phyloP scores from a whole-genome alignment of 2,329 filamentous ascomycete species.

The Fusarium longipes region DNA sequence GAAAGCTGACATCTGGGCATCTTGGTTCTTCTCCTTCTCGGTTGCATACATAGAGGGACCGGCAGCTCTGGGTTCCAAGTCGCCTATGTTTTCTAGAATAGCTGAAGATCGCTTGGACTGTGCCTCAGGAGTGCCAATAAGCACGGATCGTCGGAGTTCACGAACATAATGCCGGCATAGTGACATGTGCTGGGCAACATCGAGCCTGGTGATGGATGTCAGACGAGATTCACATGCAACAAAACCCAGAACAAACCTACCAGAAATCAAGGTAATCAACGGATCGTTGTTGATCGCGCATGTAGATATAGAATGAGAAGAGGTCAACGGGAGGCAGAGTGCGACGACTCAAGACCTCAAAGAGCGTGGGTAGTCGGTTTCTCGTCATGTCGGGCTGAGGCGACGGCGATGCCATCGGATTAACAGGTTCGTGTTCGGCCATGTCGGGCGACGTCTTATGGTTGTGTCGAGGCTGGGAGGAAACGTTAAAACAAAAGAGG shows the following conservation, averaged over 20 bases:
- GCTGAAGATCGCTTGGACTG: slow-evolving; percentile 90
- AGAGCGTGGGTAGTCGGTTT: slow-evolving; percentile 91
- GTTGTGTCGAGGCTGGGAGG: slow-evolving; percentile 15
- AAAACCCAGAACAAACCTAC: slow-evolving; percentile 62
- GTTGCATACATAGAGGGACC: slow-evolving; percentile 72
- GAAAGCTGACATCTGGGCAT: slow-evolving; percentile 92
- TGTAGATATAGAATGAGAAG: slow-evolving; percentile 99
- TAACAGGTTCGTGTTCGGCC: slow-evolving; percentile 47
- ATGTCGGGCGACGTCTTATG: slow-evolving; percentile 34
- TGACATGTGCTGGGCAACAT: slow-evolving; percentile 99
- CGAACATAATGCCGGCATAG: slow-evolving; percentile 97
- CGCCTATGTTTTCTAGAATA: slow-evolving; percentile 78
- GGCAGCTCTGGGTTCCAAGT: slow-evolving; percentile 69
- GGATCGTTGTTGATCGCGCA: slow-evolving; percentile 97
- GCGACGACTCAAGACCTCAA: slow-evolving; percentile 92
- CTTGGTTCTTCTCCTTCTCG: slow-evolving; percentile 80
- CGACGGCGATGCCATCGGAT: slow-evolving; percentile 57
- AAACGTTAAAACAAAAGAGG: slow-evolving; percentile 32
- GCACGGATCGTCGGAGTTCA: slow-evolving; percentile 90
- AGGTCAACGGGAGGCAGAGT: slow-evolving; percentile 96
- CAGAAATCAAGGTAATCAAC: slow-evolving; percentile 99
- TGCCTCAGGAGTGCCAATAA: slow-evolving; percentile 91
- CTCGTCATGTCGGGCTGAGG: slow-evolving; percentile 71
- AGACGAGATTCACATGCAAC: slow-evolving; percentile 8
- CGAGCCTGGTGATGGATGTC: slow-evolving; percentile 74